Conservation (phyloP, 495 filamentous ascomycete species). For the Trichoderma asperelloides region DNA sequence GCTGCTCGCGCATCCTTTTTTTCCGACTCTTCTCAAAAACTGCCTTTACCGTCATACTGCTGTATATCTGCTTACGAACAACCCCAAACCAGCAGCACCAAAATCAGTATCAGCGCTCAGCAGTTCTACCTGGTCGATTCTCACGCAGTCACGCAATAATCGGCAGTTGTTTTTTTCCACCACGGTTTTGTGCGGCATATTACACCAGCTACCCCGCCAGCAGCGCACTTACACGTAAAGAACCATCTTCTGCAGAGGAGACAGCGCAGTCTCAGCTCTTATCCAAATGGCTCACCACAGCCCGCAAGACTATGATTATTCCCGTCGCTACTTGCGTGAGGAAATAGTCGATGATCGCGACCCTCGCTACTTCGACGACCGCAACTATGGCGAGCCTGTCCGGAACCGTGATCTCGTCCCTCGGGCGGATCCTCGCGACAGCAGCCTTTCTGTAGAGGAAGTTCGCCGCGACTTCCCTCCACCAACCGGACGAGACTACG, state of each 20-base stretch:
- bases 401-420: conserved; percentile 44
- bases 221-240: background rate
- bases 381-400: conserved; percentile 38
- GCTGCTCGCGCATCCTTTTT: background rate
- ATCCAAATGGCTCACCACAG: conserved; percentile 39
- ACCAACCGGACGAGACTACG: conserved; percentile 25
- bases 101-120: background rate
- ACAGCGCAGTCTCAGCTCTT: background rate
- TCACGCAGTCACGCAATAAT: background rate
- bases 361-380: conserved; percentile 39
- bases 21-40: background rate
- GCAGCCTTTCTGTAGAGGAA: conserved; percentile 58
- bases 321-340: conserved; percentile 37
- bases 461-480: conserved; percentile 60
- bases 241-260: background rate
- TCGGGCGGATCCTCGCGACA: conserved; percentile 30
- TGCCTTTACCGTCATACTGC: background rate
- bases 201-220: background rate
- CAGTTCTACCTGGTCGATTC: background rate
- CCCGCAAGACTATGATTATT: conserved; percentile 37
- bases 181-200: background rate
- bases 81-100: background rate
- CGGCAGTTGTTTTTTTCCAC: background rate
- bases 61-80: background rate
- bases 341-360: conserved; percentile 35